A percentile compares a stretch with the other conserved stretches of the same genome.
These are phyloP conservation scores for Straminergon stramineum DNA, from an alignment of 225 moss, liverwort and hornwort genomes.

Conservation along the genomic window DNA sequence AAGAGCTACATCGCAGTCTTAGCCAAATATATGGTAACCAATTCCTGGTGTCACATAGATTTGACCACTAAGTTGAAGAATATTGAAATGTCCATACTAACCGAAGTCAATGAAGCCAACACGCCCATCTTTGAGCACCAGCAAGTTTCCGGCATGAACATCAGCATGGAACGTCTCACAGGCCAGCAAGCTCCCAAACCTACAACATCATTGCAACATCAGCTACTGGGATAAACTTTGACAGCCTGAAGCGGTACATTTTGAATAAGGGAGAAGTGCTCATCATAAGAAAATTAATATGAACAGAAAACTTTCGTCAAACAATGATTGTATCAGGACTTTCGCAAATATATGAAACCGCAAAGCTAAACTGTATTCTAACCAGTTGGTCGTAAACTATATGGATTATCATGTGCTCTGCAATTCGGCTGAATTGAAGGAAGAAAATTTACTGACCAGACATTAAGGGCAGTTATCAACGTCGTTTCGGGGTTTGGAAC, in stretches of 20 bases:
- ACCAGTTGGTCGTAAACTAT: not conserved
- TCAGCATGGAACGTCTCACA: slow-evolving; percentile 99
- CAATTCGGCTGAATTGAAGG: not conserved
- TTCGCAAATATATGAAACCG: not conserved
- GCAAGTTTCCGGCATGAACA: slow-evolving; percentile 92
- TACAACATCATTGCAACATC: slow-evolving; percentile 11
- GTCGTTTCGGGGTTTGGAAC: slow-evolving; percentile 87
- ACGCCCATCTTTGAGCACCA: slow-evolving; percentile 86
- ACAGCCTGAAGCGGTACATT: not conserved
- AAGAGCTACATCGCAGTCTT: not conserved
- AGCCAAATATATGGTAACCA: not conserved
- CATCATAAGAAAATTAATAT: not conserved
- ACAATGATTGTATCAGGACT: not conserved
- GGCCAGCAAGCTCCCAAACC: slow-evolving; percentile 98
- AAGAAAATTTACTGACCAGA: slow-evolving; percentile 47
- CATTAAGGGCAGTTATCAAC: slow-evolving; percentile 85
- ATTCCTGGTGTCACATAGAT: not conserved
- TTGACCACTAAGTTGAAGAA: not conserved
- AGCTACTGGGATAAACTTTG: not conserved
- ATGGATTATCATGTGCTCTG: not conserved
- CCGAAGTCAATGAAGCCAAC: slow-evolving; percentile 98
- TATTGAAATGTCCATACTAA: slow-evolving; percentile 11
- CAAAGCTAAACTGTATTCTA: not conserved
- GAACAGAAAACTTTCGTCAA: not conserved
- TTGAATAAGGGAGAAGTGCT: not conserved